These are phyloP conservation scores for Apiotrichum domesticum DNA, from an alignment of 1,284 basidiomycete species.

Conservation along the genomic window DNA sequence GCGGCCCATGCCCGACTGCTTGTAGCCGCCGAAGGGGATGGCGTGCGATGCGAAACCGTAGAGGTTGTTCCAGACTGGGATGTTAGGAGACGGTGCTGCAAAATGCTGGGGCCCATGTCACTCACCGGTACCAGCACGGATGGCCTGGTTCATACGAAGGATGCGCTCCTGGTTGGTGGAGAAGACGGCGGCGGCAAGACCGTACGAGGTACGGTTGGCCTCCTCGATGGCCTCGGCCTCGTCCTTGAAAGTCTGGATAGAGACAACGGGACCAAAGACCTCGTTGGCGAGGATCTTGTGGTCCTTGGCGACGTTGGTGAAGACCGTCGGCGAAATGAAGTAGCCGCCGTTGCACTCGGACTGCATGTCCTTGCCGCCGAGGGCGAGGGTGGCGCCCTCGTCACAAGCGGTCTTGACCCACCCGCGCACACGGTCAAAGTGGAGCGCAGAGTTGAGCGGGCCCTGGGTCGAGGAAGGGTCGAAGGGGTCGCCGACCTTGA, in stretches of 20 bases:
- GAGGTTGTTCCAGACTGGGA: slow-evolving; percentile 11
- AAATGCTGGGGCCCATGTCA: not conserved
- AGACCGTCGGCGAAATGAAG: slow-evolving; percentile 40
- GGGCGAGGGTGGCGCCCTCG: slow-evolving; percentile 72
- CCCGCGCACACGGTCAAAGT: slow-evolving; percentile 80
- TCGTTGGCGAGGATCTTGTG: slow-evolving; percentile 41
- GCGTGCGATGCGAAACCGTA: slow-evolving; percentile 11
- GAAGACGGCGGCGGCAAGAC: slow-evolving; percentile 79
- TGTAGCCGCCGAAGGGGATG: slow-evolving; percentile 15
- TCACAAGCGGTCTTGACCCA: slow-evolving; percentile 83
- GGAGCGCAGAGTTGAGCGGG: slow-evolving; percentile 73
- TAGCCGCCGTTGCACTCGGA: slow-evolving; percentile 18
- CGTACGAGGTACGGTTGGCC: slow-evolving; percentile 79
- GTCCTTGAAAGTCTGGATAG: slow-evolving; percentile 45
- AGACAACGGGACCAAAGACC: slow-evolving; percentile 51
- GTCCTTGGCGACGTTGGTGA: slow-evolving; percentile 35
- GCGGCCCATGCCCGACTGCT: slow-evolving; percentile 26
- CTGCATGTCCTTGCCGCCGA: slow-evolving; percentile 59
- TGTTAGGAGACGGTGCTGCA: not conserved
- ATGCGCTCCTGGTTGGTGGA: slow-evolving; percentile 79
- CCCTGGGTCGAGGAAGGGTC: slow-evolving; percentile 68
- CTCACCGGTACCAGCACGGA: slow-evolving; percentile 74
- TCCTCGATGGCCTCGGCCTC: slow-evolving; percentile 55
- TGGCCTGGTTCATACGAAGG: slow-evolving; percentile 69
- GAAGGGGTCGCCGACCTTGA: slow-evolving; percentile 65